phyloP scores from a whole-genome alignment of 352 stramenopile genomes.

The Nothophytophthora sp. region DNA sequence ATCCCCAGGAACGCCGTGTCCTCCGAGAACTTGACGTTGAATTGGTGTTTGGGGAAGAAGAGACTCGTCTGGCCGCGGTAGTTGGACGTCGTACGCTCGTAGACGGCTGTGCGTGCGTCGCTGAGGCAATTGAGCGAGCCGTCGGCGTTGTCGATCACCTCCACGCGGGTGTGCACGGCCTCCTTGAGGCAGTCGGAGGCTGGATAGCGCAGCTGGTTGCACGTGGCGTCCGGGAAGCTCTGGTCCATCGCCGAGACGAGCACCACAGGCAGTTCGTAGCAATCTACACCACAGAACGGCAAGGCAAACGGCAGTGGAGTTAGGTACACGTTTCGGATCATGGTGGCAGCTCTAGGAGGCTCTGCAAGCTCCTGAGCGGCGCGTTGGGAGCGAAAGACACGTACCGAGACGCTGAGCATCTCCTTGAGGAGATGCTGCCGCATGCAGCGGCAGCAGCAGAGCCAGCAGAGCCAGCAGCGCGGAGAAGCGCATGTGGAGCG shows the following conservation, averaged over 20 bases:
- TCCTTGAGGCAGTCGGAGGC: slow-evolving; percentile 71
- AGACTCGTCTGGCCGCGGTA: slow-evolving; percentile 82
- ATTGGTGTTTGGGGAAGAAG: slow-evolving; percentile 79
- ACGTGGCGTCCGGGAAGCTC: slow-evolving; percentile 67
- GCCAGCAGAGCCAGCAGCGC: slow-evolving; percentile 17
- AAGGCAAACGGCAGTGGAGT: not conserved
- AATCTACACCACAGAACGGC: slow-evolving; percentile 22
- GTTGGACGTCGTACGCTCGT: slow-evolving; percentile 54
- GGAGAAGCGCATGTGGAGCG: slow-evolving; percentile 13
- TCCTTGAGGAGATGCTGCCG: slow-evolving; percentile 10
- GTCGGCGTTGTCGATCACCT: slow-evolving; percentile 63
- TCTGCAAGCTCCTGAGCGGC: too few species aligned
- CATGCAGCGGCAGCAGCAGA: slow-evolving; percentile 18
- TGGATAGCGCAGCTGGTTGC: slow-evolving; percentile 70
- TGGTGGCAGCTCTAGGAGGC: too few species aligned
- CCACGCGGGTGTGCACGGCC: slow-evolving; percentile 44
- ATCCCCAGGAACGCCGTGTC: slow-evolving; percentile 51
- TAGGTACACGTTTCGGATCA: too few species aligned
- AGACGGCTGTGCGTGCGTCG: slow-evolving; percentile 36
- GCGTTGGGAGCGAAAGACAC: too few species aligned
- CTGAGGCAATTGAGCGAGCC: slow-evolving; percentile 64
- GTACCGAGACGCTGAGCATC: slow-evolving; percentile 7
- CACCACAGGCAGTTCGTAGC: slow-evolving; percentile 72
- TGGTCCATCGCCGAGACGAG: slow-evolving; percentile 55
- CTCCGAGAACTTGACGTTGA: slow-evolving; percentile 65